phyloP scores from a whole-genome alignment of 2,329 filamentous ascomycete genomes.

The Coniochaeta prunicola region DNA sequence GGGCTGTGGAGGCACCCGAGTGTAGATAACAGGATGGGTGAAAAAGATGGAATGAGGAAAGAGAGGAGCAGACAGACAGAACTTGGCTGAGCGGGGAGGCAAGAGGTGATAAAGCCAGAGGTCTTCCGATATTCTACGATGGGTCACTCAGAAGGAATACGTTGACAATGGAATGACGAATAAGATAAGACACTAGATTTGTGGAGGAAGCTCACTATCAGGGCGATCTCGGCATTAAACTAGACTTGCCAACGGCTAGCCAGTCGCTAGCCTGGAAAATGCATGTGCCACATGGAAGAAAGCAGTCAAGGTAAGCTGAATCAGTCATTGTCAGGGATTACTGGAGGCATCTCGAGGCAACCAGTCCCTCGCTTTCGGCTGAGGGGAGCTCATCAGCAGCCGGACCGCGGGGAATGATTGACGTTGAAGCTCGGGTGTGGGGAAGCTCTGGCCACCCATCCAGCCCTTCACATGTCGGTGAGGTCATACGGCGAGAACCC shows the following conservation, averaged over 20 bases:
- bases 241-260: background rate
- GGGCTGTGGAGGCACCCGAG: background rate
- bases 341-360: background rate
- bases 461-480: constrained; percentile 4
- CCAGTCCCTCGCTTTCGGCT: background rate
- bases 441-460: background rate
- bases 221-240: background rate
- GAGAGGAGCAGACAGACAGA: background rate
- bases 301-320: background rate
- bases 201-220: background rate
- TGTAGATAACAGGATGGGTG: background rate
- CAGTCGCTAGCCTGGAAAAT: background rate
- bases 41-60: background rate
- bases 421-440: constrained; percentile 1
- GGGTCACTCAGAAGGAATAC: constrained; percentile 3
- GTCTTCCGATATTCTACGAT: background rate
- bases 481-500: constrained; percentile 11
- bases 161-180: constrained; percentile 11
- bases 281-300: background rate
- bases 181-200: constrained; percentile 9
- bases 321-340: background rate
- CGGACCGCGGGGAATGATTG: constrained; percentile 1
- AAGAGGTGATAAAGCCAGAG: background rate
- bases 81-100: background rate
- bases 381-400: background rate